Conservation (phyloP, 108 stramenopile genomes). For the Seminavis robusta region DNA sequence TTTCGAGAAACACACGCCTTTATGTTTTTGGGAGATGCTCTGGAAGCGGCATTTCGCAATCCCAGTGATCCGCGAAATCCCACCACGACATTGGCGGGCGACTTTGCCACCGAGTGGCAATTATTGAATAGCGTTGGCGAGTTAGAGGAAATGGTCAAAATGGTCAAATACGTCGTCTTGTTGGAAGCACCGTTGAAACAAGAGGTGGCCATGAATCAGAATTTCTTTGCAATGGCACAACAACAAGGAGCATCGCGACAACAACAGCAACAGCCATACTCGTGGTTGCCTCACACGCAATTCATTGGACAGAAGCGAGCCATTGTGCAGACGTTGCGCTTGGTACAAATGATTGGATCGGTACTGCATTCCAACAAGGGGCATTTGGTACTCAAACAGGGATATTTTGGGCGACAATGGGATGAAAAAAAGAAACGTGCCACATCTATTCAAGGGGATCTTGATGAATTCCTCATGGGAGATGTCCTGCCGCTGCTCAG, state of each 20-base stretch:
- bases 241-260: background rate
- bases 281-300: conserved; percentile 24
- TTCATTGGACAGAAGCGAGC: conserved; percentile 36
- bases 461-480: conserved; percentile 50
- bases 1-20: conserved; percentile 17
- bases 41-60: conserved; percentile 38
- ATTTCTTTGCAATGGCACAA: background rate
- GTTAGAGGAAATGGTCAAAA: conserved; percentile 10
- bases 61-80: conserved; percentile 22
- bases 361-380: background rate
- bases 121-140: conserved; percentile 17
- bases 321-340: conserved; percentile 38
- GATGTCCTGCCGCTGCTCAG: conserved; percentile 32
- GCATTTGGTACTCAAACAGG: background rate
- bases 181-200: conserved; percentile 25
- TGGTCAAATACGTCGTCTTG: background rate
- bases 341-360: conserved; percentile 32
- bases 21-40: conserved; percentile 39
- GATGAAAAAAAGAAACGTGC: too few relatives aligned
- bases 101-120: conserved; percentile 26
- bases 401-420: conserved; percentile 28
- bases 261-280: conserved; percentile 2
- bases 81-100: conserved; percentile 12
- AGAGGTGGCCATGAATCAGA: conserved; percentile 3
- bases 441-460: conserved; percentile 31